Evolutionary conservation across 2,329 filamentous ascomycete genomes (phyloP), one percentile per base, ranked within the genome.

Genomic region (Geosmithia morbida): DNA sequence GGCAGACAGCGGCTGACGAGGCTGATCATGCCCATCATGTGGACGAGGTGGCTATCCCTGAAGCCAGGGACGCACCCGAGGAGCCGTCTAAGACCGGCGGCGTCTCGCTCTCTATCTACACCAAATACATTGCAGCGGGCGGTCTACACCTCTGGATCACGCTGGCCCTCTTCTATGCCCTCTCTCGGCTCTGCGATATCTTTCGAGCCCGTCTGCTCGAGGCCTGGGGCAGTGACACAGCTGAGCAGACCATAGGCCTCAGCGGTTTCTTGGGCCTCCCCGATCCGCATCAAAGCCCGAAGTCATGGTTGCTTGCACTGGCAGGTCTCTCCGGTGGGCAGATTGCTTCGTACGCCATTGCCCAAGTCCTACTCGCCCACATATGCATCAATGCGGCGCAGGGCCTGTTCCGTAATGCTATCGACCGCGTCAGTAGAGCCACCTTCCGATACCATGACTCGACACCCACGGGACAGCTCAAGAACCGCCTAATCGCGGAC

Each of bases 371-470:
- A 30, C 77, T 90, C 57, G 72, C 89, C 13, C 67, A 83, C n/a
- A 85, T 94, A 52, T 78, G 87, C 19, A 89, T 92, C 59, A 75
- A 76, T 30, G 86, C 88, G 1, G 86, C 85, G 0, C 85, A 83
- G 54, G 68, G 71, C 7, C 75, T 96, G 45, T 95, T 95, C 63
- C 70, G 69, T 51, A 71, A 78, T 40, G 85, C 87, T 18, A 78
- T 95, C 64, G 66, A 74, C 2, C 77, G 75, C 46, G 85, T 95
- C 45, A 83, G 83, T 58, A 77, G 80, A 55, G 85, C 88, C 0
- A 89, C 83, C 0, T 94, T 96, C 65, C 79, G 87, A 1, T 96
- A 89, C 62, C 92, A 94, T 65, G 89, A 96, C 59, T 79, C 87
- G 3, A 95, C 89, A 0, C 89, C 89, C 0, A 81, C 94, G 0